phyloP scores from a whole-genome alignment of 148 eudicot species.

The Fagopyrum tataricum region DNA sequence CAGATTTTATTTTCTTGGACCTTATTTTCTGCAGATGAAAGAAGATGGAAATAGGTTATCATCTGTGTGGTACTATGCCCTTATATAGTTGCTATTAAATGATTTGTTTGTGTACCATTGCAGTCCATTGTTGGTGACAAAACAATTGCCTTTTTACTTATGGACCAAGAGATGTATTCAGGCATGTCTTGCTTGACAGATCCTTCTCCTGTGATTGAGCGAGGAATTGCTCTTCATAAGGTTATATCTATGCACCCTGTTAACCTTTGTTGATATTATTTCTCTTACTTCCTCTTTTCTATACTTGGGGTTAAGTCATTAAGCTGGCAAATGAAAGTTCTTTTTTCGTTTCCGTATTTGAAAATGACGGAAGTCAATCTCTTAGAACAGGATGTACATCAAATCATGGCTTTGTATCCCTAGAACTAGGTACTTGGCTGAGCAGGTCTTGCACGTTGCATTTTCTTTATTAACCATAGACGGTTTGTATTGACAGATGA shows the following conservation, averaged over 20 bases:
- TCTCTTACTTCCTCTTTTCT: background rate
- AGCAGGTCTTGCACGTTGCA: background rate
- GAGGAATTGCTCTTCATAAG: constrained; percentile 97
- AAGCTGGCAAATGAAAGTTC: background rate
- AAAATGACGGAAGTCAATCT: background rate
- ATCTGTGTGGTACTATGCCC: background rate
- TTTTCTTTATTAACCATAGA: constrained; percentile 25
- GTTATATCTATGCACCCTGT: constrained; percentile 23
- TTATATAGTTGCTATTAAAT: background rate
- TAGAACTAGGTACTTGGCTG: background rate
- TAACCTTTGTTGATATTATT: background rate
- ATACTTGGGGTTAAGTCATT: background rate
- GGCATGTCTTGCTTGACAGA: constrained; percentile 83
- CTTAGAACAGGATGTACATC: background rate
- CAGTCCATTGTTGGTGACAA: constrained; percentile 97
- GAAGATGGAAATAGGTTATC: background rate
- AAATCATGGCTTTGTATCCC: background rate
- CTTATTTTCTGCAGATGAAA: background rate
- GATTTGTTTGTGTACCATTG: constrained; percentile 7
- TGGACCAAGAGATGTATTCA: constrained; percentile 94
- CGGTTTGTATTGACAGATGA: constrained; percentile 53
- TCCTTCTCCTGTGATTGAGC: constrained; percentile 68
- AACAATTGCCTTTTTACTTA: constrained; percentile 74
- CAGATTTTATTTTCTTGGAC: background rate
- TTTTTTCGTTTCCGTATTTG: background rate